Evolutionary conservation across 2,329 filamentous ascomycete genomes (phyloP).

Genomic region (Neofusicoccum ribis): DNA sequence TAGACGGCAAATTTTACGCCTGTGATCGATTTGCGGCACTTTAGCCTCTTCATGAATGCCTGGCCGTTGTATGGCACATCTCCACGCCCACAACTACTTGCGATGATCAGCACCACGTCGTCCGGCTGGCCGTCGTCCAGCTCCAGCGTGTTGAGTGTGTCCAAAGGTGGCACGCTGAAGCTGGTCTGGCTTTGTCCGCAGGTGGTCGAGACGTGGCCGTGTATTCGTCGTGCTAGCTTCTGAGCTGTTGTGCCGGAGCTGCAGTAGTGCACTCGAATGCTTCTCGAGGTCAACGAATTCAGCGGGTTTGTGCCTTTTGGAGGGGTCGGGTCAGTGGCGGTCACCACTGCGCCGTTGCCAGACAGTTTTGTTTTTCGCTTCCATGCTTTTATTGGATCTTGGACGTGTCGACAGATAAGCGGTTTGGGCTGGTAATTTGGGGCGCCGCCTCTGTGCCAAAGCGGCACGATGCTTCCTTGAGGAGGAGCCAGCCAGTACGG

Average conservation of each 20-base stretch:
- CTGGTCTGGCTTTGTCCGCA: not conserved
- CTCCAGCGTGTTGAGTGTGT: slow-evolving; percentile 11
- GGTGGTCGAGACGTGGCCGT: slow-evolving; percentile 20
- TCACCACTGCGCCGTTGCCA: not conserved
- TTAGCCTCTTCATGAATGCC: slow-evolving; percentile 15
- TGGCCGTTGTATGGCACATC: slow-evolving; percentile 25
- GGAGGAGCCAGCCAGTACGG: slow-evolving; percentile 30
- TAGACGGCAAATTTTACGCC: slow-evolving; percentile 22
- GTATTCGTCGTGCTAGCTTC: slow-evolving; percentile 21
- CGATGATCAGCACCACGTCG: slow-evolving; percentile 24
- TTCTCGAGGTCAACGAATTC: not conserved
- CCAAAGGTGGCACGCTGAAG: not conserved
- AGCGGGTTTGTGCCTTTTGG: not conserved
- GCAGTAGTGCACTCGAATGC: slow-evolving; percentile 23
- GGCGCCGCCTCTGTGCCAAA: slow-evolving; percentile 31
- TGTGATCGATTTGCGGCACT: not conserved
- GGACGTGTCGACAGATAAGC: slow-evolving; percentile 29
- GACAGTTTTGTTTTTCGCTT: slow-evolving; percentile 17
- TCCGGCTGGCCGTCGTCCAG: slow-evolving; percentile 4
- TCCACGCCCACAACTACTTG: slow-evolving; percentile 26
- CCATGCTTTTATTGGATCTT: slow-evolving; percentile 33
- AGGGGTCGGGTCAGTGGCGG: not conserved
- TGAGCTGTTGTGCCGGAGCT: slow-evolving; percentile 26
- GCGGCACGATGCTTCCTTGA: slow-evolving; percentile 29
- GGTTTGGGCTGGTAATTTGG: slow-evolving; percentile 35